Percentiles rank a stretch among this genome's conserved stretches.
These are phyloP conservation scores for Neocatenulostroma microsporum DNA, from an alignment of 2,329 filamentous ascomycete species.

Conservation along the genomic window DNA sequence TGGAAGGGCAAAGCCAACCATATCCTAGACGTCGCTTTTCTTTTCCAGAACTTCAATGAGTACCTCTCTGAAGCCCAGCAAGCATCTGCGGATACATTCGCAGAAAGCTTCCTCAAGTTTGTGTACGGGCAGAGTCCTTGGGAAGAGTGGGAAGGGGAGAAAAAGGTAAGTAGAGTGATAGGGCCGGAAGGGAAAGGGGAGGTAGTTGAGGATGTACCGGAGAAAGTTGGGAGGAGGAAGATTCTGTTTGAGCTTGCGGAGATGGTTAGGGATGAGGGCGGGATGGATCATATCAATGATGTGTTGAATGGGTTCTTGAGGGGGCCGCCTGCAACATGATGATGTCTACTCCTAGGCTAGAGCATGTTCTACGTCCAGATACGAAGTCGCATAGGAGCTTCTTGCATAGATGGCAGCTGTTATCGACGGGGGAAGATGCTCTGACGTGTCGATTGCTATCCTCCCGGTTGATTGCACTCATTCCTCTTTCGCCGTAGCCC, in stretches of 20 bases:
- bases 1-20: conserved; percentile 35
- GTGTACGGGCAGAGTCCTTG: conserved; percentile 31
- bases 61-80: conserved; percentile 28
- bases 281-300: conserved; percentile 10
- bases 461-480: too few species aligned
- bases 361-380: too few species aligned
- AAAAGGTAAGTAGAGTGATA: conserved; percentile 15
- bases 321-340: conserved; percentile 1
- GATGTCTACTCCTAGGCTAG: too few species aligned
- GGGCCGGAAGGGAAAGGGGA: conserved; percentile 7
- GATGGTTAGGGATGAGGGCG: conserved; percentile 9
- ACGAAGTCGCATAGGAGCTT: too few species aligned
- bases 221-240: conserved; percentile 10
- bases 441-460: too few species aligned
- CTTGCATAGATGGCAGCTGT: too few species aligned
- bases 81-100: conserved; percentile 29
- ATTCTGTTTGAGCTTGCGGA: conserved; percentile 11
- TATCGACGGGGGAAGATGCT: too few species aligned
- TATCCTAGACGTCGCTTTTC: conserved; percentile 39
- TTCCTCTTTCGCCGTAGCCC: conserved; percentile 5
- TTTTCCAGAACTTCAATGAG: conserved; percentile 43
- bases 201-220: conserved; percentile 14
- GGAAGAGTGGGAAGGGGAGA: conserved; percentile 27
- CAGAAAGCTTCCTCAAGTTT: conserved; percentile 33
- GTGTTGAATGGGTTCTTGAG: conserved; percentile 11